A percentile compares a stretch with the other conserved stretches of the same genome.
phyloP scores from a whole-genome alignment of 768 basidiomycete genomes.

The Pleurotus tuoliensis region DNA sequence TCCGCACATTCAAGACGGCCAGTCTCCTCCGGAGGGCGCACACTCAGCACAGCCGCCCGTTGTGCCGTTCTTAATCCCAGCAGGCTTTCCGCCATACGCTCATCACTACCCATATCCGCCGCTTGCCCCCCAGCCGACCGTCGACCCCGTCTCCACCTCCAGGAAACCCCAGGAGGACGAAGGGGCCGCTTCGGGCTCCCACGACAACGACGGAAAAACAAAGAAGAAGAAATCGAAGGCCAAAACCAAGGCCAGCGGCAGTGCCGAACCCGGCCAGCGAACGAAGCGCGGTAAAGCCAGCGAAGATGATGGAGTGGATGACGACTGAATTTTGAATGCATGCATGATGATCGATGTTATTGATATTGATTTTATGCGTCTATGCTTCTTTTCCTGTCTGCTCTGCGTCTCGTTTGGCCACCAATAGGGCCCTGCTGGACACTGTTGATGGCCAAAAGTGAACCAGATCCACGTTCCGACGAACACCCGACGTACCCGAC shows the following conservation, averaged over 20 bases:
- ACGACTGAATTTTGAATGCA: not conserved
- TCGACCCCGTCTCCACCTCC: not conserved
- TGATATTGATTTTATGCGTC: not conserved
- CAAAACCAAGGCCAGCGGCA: not conserved
- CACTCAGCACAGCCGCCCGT: not conserved
- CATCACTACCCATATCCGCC: constrained; percentile 1
- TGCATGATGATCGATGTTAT: not conserved
- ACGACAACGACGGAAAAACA: not conserved
- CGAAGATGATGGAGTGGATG: too few species aligned
- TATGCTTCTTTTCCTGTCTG: not conserved
- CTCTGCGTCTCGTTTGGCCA: constrained; percentile 8
- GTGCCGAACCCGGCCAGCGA: not conserved
- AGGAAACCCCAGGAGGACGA: not conserved
- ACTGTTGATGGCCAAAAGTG: constrained; percentile 12
- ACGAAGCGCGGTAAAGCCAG: too few species aligned
- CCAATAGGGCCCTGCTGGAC: constrained; percentile 7
- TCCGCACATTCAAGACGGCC: not conserved
- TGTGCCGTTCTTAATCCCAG: constrained; percentile 1
- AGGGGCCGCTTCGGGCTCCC: not conserved
- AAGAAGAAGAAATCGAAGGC: not conserved
- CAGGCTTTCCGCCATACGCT: constrained; percentile 1
- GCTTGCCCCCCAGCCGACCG: not conserved
- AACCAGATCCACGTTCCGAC: not conserved
- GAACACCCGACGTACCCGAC: too few species aligned
- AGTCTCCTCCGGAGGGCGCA: not conserved